Evolutionary conservation across 495 filamentous ascomycete genomes (phyloP).

Genomic region (Penicillium silybi): DNA sequence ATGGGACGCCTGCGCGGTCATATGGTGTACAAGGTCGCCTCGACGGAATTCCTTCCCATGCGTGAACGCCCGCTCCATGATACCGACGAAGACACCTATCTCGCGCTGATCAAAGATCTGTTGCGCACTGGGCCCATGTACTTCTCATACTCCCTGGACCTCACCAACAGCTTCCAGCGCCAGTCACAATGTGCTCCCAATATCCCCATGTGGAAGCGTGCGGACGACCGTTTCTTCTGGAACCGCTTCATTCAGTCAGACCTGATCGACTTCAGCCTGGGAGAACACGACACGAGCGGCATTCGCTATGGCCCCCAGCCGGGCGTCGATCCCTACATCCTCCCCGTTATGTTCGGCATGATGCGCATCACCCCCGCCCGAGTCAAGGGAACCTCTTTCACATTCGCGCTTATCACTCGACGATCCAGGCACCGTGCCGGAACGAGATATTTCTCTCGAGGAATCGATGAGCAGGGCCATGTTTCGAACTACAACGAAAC

Average conservation of each 20-base stretch:
- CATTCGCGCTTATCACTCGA: slow-evolving; percentile 81
- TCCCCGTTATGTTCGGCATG: slow-evolving; percentile 94
- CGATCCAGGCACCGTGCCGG: slow-evolving; percentile 81
- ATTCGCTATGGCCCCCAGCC: slow-evolving; percentile 64
- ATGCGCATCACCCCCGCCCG: slow-evolving; percentile 77
- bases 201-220: slow-evolving; percentile 80
- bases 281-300: slow-evolving; percentile 36
- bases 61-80: slow-evolving; percentile 90
- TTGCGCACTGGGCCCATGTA: slow-evolving; percentile 88
- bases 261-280: slow-evolving; percentile 76
- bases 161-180: slow-evolving; percentile 93
- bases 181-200: slow-evolving; percentile 68
- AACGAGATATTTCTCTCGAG: slow-evolving; percentile 90
- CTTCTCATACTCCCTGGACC: slow-evolving; percentile 93
- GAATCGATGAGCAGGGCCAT: slow-evolving; percentile 88
- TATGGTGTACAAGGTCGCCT: slow-evolving; percentile 85
- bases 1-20: slow-evolving; percentile 89
- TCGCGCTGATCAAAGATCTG: slow-evolving; percentile 70
- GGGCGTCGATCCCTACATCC: slow-evolving; percentile 83
- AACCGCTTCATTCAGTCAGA: slow-evolving; percentile 90
- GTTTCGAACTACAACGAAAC: slow-evolving; percentile 98
- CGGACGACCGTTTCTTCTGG: slow-evolving; percentile 99
- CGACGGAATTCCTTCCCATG: slow-evolving; percentile 90
- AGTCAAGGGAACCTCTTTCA: slow-evolving; percentile 77
- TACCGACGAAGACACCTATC: slow-evolving; percentile 86